Evolutionary conservation across 306 rosid species (phyloP).

Genomic region (Trifolium subterraneum): DNA sequence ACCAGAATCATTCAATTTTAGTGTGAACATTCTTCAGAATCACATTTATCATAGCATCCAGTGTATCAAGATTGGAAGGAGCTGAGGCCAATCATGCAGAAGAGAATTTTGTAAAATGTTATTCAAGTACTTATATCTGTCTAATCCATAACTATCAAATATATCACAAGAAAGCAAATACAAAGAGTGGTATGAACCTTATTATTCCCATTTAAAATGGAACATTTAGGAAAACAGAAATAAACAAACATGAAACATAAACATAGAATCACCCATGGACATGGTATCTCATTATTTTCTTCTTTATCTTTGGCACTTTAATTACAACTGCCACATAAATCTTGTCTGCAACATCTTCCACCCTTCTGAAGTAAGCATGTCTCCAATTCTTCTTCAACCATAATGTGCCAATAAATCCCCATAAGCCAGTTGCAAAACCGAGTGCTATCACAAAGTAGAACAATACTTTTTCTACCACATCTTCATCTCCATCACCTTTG

Average conservation of each 20-base stretch:
- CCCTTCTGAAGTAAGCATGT: conserved; percentile 39
- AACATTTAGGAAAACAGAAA: background rate
- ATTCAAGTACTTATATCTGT: too few relatives aligned
- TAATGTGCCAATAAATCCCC: conserved; percentile 29
- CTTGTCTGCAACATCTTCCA: conserved; percentile 17
- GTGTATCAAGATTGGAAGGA: conserved; percentile 10
- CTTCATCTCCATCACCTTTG: conserved; percentile 12
- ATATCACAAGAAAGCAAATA: too few relatives aligned
- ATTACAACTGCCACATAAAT: conserved; percentile 22
- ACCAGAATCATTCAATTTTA: background rate
- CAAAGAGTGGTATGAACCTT: too few relatives aligned
- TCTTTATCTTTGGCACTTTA: conserved; percentile 8
- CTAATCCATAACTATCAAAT: too few relatives aligned
- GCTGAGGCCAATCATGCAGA: background rate
- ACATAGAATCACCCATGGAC: background rate
- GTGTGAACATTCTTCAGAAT: background rate
- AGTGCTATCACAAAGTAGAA: conserved; percentile 27
- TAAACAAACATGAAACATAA: background rate
- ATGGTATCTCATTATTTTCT: background rate
- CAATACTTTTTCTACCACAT: conserved; percentile 20
- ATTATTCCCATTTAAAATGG: too few relatives aligned
- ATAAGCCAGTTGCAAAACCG: conserved; percentile 32
- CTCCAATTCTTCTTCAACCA: conserved; percentile 37
- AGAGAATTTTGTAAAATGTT: background rate
- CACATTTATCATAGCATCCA: background rate